Evolutionary conservation across 169 alveolate species (phyloP).

Genomic region (Eimeria falciformis): DNA sequence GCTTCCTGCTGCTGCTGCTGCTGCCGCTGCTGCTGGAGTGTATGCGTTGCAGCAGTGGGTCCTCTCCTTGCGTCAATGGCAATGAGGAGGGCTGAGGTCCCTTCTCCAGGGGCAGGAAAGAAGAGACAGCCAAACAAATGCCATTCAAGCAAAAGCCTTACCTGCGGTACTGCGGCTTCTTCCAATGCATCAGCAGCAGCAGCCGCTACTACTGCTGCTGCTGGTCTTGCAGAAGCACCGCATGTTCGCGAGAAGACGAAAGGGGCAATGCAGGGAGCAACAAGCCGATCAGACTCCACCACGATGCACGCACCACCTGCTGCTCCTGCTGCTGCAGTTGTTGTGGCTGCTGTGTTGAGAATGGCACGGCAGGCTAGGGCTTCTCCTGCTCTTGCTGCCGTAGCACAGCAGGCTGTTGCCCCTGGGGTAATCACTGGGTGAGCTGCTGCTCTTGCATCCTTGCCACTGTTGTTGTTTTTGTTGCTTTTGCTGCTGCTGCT

Average conservation of each 20-base stretch:
- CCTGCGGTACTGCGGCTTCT: neutral
- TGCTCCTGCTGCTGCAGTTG: neutral
- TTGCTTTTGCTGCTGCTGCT: neutral
- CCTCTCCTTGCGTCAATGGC: constrained; percentile 9
- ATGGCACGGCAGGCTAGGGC: constrained; percentile 8
- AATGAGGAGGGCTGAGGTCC: constrained; percentile 25
- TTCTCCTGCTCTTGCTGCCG: constrained; percentile 62
- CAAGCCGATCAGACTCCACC: constrained; percentile 40
- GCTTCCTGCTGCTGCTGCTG: constrained; percentile 41
- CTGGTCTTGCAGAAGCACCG: neutral
- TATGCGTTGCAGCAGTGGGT: constrained; percentile 48
- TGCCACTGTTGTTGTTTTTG: neutral
- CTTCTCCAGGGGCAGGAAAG: constrained; percentile 45
- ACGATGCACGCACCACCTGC: constrained; percentile 25
- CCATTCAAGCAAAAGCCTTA: neutral
- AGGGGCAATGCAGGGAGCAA: constrained; percentile 51
- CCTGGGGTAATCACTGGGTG: neutral
- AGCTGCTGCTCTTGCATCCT: neutral
- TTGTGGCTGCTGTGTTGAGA: constrained; percentile 36
- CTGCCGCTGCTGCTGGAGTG: constrained; percentile 53
- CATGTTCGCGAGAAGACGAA: constrained; percentile 33
- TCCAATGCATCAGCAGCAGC: neutral
- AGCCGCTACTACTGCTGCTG: constrained; percentile 36
- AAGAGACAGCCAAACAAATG: constrained; percentile 26
- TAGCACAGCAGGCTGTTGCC: neutral